phyloP scores from a whole-genome alignment of 2,329 filamentous ascomycete genomes.

The Hansfordia pulvinata region DNA sequence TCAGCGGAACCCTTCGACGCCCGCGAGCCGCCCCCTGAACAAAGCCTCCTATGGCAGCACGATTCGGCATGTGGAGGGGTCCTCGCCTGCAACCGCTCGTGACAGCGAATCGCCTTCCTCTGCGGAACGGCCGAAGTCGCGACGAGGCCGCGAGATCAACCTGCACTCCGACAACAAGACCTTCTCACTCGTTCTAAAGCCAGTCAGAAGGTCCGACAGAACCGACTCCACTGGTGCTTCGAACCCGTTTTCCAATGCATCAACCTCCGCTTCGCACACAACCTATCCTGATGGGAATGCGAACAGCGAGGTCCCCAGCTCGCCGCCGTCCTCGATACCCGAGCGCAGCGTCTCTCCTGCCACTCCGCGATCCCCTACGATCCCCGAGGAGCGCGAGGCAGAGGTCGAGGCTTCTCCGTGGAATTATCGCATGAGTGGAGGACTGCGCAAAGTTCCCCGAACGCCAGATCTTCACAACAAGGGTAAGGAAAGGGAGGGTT shows the following conservation, averaged over 20 bases:
- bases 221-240: constrained; percentile 12
- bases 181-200: constrained; percentile 33
- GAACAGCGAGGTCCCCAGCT: constrained; percentile 25
- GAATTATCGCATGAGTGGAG: constrained; percentile 40
- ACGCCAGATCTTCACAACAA: constrained; percentile 22
- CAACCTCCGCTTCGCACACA: constrained; percentile 6
- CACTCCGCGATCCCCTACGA: constrained; percentile 18
- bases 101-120: constrained; percentile 2
- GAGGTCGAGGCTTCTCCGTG: constrained; percentile 24
- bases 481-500: constrained; percentile 24
- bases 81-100: too few relatives aligned
- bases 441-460: constrained; percentile 36
- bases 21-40: constrained; percentile 21
- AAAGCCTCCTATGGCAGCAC: constrained; percentile 23
- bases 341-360: constrained; percentile 27
- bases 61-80: constrained; percentile 23
- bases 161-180: constrained; percentile 45
- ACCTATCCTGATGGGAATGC: constrained; percentile 6
- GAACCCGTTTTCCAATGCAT: too few relatives aligned
- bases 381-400: constrained; percentile 18
- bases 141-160: constrained; percentile 30
- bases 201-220: constrained; percentile 9
- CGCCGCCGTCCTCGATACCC: constrained; percentile 31
- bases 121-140: constrained; percentile 12
- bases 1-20: constrained; percentile 16